Evolutionary conservation across 148 eudicot genomes (phyloP).

Genomic region (Camellia granthamiana): DNA sequence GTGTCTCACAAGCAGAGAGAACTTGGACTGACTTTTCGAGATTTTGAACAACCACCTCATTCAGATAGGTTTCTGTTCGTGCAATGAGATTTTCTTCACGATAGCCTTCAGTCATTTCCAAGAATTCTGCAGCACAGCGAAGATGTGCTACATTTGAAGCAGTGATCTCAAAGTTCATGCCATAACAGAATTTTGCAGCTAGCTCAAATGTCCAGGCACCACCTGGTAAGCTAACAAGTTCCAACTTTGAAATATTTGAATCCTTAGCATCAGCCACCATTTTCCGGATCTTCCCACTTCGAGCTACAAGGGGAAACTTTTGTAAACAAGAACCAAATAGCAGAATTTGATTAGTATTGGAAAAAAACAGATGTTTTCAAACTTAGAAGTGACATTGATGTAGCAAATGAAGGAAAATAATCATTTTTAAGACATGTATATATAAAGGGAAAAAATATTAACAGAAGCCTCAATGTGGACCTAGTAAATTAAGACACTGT

Average conservation of each 20-base stretch:
- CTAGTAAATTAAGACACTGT: not conserved
- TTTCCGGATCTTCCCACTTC: conserved; percentile 63
- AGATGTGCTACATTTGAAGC: conserved; percentile 52
- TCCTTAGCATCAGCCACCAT: conserved; percentile 56
- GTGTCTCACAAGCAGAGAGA: conserved; percentile 47
- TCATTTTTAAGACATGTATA: not conserved
- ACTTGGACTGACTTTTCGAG: conserved; percentile 58
- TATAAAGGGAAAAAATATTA: not conserved
- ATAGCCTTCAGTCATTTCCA: conserved; percentile 68
- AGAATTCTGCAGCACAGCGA: conserved; percentile 58
- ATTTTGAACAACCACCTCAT: conserved; percentile 44
- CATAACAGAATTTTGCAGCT: conserved; percentile 67
- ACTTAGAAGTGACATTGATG: not conserved
- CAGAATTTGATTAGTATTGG: conserved; percentile 7
- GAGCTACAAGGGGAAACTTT: conserved; percentile 70
- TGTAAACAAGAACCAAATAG: not conserved
- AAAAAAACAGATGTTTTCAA: not conserved
- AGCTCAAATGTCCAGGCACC: conserved; percentile 57
- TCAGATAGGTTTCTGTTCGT: conserved; percentile 55
- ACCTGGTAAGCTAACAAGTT: conserved; percentile 53
- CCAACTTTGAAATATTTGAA: conserved; percentile 38
- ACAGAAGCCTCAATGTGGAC: not conserved
- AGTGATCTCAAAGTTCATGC: conserved; percentile 63
- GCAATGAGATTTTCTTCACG: conserved; percentile 54
- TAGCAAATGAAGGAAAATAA: not conserved